Evolutionary conservation across 768 basidiomycete genomes (phyloP).

Genomic region (Termitomyces sp.): DNA sequence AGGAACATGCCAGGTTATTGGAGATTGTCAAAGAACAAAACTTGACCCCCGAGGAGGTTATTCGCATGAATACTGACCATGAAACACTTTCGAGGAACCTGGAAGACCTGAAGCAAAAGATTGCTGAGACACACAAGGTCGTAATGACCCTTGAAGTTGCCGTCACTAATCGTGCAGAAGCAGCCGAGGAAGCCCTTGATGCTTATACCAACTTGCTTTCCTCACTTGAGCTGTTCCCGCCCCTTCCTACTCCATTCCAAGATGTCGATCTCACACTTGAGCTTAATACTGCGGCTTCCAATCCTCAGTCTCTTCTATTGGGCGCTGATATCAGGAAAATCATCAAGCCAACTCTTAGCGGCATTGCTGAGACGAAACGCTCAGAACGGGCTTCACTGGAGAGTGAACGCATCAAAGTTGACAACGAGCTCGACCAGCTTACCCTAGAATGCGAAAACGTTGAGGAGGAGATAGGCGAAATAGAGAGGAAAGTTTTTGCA

Average conservation of each 20-base stretch:
- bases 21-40: slow-evolving; percentile 81
- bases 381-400: slow-evolving; percentile 64
- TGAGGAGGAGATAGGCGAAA: slow-evolving; percentile 68
- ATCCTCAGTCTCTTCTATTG: slow-evolving; percentile 58
- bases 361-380: slow-evolving; percentile 67
- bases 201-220: slow-evolving; percentile 72
- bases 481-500: slow-evolving; percentile 66
- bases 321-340: slow-evolving; percentile 68
- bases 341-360: slow-evolving; percentile 72
- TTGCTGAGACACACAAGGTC: slow-evolving; percentile 63
- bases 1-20: slow-evolving; percentile 57
- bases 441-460: slow-evolving; percentile 73
- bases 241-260: slow-evolving; percentile 63
- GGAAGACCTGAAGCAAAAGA: slow-evolving; percentile 71
- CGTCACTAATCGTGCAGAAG: slow-evolving; percentile 70
- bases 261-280: slow-evolving; percentile 75
- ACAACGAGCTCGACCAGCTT: slow-evolving; percentile 78
- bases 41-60: slow-evolving; percentile 85
- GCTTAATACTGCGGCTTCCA: slow-evolving; percentile 71
- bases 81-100: slow-evolving; percentile 68
- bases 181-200: slow-evolving; percentile 78
- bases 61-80: slow-evolving; percentile 86
- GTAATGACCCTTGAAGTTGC: slow-evolving; percentile 81
- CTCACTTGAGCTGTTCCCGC: slow-evolving; percentile 71
- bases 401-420: slow-evolving; percentile 73